Evolutionary conservation across 2,329 filamentous ascomycete species (phyloP).

Genomic region (Sclerotiophoma versabilis): DNA sequence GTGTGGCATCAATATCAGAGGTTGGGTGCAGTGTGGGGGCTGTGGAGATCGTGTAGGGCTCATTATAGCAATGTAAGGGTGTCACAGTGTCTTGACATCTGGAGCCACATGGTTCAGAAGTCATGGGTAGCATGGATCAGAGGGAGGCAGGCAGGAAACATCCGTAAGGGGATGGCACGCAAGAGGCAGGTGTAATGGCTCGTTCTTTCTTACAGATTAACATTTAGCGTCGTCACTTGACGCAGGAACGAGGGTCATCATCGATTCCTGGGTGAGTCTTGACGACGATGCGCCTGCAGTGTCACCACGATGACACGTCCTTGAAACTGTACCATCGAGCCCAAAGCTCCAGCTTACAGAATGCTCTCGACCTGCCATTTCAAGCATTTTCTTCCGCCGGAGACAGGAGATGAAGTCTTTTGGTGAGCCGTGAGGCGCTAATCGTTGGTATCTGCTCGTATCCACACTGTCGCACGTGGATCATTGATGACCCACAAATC

Average conservation of each 20-base stretch:
- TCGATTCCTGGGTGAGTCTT: slow-evolving; percentile 4
- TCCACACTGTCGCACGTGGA: slow-evolving; percentile 3
- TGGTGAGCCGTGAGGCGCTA: not conserved
- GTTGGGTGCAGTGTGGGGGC: slow-evolving; percentile 3
- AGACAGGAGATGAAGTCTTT: not conserved
- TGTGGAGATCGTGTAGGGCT: slow-evolving; percentile 8
- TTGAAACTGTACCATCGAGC: slow-evolving; percentile 14
- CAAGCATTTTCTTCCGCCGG: not conserved
- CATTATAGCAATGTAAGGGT: slow-evolving; percentile 5
- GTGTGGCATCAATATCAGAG: not conserved
- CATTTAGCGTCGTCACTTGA: slow-evolving; percentile 7
- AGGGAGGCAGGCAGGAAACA: not conserved
- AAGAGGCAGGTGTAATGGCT: slow-evolving; percentile 7
- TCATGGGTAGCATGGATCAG: not conserved
- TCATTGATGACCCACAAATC: slow-evolving; percentile 4
- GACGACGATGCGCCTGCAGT: slow-evolving; percentile 8
- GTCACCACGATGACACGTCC: slow-evolving; percentile 14
- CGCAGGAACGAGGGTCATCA: slow-evolving; percentile 2
- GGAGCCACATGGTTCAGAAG: slow-evolving; percentile 9
- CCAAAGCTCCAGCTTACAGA: not conserved
- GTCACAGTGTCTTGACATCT: slow-evolving; percentile 10
- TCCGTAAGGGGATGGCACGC: not conserved
- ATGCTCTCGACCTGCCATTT: not conserved
- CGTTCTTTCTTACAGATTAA: not conserved
- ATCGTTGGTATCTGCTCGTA: slow-evolving; percentile 3